Evolutionary conservation across 768 basidiomycete genomes (phyloP).

Genomic region (Suillus subluteus): DNA sequence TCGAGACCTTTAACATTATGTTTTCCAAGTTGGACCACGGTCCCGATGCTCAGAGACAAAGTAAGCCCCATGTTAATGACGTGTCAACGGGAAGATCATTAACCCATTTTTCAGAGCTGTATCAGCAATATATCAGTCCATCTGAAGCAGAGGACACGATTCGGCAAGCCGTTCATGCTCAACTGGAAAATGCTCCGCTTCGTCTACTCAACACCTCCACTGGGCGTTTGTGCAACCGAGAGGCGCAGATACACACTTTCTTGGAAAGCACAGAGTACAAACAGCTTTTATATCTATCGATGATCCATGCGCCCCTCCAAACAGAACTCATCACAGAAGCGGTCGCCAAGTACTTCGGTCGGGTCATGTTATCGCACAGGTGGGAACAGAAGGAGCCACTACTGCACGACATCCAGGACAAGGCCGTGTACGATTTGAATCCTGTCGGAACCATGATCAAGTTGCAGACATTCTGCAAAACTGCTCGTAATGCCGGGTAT

Average conservation of each 20-base stretch:
- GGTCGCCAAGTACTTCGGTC: background rate
- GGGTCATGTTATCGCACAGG: conserved; percentile 1
- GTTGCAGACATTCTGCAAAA: background rate
- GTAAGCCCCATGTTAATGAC: background rate
- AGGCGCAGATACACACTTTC: background rate
- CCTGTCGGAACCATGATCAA: conserved; percentile 1
- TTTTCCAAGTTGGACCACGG: background rate
- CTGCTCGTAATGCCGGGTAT: background rate
- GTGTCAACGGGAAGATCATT: background rate
- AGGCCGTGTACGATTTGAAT: background rate
- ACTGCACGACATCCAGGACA: background rate
- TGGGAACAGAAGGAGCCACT: background rate
- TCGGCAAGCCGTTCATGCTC: background rate
- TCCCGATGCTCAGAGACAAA: background rate
- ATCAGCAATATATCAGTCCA: background rate
- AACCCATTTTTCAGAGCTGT: background rate
- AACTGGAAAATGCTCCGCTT: conserved; percentile 5
- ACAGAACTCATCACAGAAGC: background rate
- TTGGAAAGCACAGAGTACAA: background rate
- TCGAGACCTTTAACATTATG: background rate
- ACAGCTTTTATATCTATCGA: background rate
- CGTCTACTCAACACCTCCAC: conserved; percentile 6
- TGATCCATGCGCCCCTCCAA: background rate
- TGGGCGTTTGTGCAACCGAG: background rate
- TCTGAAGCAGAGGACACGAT: background rate